Conservation (phyloP, 768 basidiomycete species). For the Neoboletus brunneissimus region DNA sequence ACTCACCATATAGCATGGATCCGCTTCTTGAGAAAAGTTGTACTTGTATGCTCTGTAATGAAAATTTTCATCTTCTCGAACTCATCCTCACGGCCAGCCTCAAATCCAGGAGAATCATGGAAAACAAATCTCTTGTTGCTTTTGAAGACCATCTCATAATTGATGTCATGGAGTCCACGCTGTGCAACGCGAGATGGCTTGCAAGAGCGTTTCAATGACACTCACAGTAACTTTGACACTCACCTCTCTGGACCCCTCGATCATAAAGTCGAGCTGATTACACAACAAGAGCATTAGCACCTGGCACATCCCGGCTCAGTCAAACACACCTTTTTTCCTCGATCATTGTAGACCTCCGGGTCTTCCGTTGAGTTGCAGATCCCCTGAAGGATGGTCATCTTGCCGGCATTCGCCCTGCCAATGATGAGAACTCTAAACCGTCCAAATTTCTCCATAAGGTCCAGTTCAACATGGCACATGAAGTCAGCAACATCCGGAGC, state of each 20-base stretch:
- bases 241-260: too few species aligned
- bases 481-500: background rate
- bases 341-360: too few species aligned
- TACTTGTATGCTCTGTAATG: background rate
- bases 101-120: background rate
- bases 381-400: too few species aligned
- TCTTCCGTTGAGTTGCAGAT: too few species aligned
- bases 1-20: background rate
- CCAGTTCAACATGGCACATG: background rate
- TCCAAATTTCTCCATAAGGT: background rate
- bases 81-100: background rate
- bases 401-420: too few species aligned
- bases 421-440: background rate
- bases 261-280: too few species aligned
- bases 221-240: too few species aligned
- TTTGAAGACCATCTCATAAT: background rate
- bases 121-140: background rate
- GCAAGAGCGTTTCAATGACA: too few species aligned
- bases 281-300: too few species aligned
- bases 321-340: background rate
- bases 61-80: background rate
- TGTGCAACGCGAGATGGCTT: background rate
- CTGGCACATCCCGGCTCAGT: too few species aligned
- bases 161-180: background rate
- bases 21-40: background rate